phyloP scores from a whole-genome alignment of 78 protist genomes.

The Cavenderia fasciculata region DNA sequence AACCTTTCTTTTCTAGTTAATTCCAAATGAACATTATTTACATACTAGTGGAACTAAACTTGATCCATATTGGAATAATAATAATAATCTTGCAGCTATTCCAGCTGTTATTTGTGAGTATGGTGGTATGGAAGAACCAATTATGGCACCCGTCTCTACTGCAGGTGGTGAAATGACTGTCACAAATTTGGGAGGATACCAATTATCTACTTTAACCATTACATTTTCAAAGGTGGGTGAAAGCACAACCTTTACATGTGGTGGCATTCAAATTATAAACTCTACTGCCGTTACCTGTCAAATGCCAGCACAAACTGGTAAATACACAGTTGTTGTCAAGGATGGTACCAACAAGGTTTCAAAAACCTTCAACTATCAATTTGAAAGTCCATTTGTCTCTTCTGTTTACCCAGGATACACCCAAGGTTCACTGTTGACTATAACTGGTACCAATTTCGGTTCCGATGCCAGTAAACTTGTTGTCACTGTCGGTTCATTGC shows the following conservation, averaged over 20 bases:
- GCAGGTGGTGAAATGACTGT: neutral
- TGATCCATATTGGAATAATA: slow-evolving; percentile 20
- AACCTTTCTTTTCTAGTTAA: too few relatives aligned
- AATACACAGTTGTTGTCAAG: neutral
- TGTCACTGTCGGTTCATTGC: neutral
- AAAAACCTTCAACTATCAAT: too few relatives aligned
- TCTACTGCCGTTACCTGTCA: neutral
- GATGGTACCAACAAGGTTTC: too few relatives aligned
- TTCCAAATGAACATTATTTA: slow-evolving; percentile 19
- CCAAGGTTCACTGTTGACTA: too few relatives aligned
- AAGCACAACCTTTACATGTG: neutral
- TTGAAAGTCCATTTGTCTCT: too few relatives aligned
- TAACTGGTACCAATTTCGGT: neutral
- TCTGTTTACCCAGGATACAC: too few relatives aligned
- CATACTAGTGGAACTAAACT: slow-evolving; percentile 6
- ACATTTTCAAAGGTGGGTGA: neutral
- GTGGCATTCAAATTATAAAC: neutral
- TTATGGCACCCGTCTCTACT: slow-evolving; percentile 2
- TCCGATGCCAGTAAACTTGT: neutral
- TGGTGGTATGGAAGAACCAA: slow-evolving; percentile 47
- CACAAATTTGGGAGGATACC: neutral
- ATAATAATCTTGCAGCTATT: neutral
- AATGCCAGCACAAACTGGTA: neutral
- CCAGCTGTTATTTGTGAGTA: slow-evolving; percentile 13
- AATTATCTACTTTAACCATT: neutral